Evolutionary conservation across 2,329 filamentous ascomycete species (phyloP).

Genomic region (Neofusicoccum cordaticola): DNA sequence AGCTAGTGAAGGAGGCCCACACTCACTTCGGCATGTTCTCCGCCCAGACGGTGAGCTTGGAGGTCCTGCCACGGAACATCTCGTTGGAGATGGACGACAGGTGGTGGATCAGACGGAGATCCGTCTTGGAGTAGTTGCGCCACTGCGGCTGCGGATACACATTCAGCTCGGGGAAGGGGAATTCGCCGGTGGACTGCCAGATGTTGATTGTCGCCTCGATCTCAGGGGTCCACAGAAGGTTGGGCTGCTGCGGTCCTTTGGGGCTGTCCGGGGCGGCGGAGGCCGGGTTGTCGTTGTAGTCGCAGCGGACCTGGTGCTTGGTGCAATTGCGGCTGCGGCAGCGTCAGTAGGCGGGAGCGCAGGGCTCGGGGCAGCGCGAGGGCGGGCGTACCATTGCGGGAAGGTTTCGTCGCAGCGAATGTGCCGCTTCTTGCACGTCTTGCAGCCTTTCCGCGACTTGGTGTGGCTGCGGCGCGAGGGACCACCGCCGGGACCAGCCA

Average conservation of each 20-base stretch:
- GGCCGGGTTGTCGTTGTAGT: slow-evolving; percentile 85
- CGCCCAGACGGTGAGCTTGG: slow-evolving; percentile 88
- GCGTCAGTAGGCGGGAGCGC: background rate
- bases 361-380: background rate
- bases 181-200: slow-evolving; percentile 80
- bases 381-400: slow-evolving; percentile 76
- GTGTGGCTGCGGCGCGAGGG: slow-evolving; percentile 90
- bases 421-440: slow-evolving; percentile 95
- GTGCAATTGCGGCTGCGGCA: slow-evolving; percentile 83
- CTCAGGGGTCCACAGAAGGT: slow-evolving; percentile 81
- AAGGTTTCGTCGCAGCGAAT: slow-evolving; percentile 98
- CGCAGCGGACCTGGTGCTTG: slow-evolving; percentile 97
- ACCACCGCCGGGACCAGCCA: slow-evolving; percentile 93
- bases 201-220: slow-evolving; percentile 76
- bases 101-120: slow-evolving; percentile 86
- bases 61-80: slow-evolving; percentile 71
- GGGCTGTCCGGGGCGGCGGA: slow-evolving; percentile 58
- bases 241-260: slow-evolving; percentile 52
- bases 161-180: slow-evolving; percentile 79
- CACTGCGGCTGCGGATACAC: slow-evolving; percentile 74
- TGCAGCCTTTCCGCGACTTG: slow-evolving; percentile 97
- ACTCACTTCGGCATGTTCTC: slow-evolving; percentile 87
- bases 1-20: slow-evolving; percentile 22
- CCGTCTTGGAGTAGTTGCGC: slow-evolving; percentile 69
- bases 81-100: slow-evolving; percentile 83